phyloP scores from a whole-genome alignment of 495 filamentous ascomycete species.

The Penicillium pancosmium region DNA sequence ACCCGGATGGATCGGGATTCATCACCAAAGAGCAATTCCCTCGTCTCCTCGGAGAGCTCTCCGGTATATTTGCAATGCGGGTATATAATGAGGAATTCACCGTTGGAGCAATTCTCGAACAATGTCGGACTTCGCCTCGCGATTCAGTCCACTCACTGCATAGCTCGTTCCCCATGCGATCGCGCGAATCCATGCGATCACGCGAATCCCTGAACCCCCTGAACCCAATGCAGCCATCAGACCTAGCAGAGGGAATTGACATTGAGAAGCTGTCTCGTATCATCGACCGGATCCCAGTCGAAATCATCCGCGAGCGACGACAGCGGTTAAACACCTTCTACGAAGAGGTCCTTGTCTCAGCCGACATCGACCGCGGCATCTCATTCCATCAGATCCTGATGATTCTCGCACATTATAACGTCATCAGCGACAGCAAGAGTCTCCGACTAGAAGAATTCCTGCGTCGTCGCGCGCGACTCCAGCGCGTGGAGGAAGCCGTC shows the following conservation, averaged over 20 bases:
- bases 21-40: constrained; percentile 93
- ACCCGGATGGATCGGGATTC: constrained; percentile 87
- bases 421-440: constrained; percentile 97
- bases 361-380: constrained; percentile 83
- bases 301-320: constrained; percentile 70
- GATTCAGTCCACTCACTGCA: constrained; percentile 34
- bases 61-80: constrained; percentile 95
- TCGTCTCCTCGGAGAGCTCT: constrained; percentile 83
- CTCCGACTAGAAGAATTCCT: constrained; percentile 92
- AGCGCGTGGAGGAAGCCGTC: constrained; percentile 96
- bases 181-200: constrained; percentile 28
- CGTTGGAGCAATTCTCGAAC: constrained; percentile 78
- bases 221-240: constrained; percentile 32
- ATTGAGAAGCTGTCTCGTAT: constrained; percentile 73
- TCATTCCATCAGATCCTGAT: constrained; percentile 93
- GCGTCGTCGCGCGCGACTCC: constrained; percentile 83
- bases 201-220: constrained; percentile 24
- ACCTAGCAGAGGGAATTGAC: constrained; percentile 70
- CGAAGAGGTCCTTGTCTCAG: constrained; percentile 93
- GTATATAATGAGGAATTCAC: constrained; percentile 91
- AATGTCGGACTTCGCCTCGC: constrained; percentile 63
- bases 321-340: constrained; percentile 88
- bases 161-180: constrained; percentile 22
- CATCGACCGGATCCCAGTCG: constrained; percentile 74
- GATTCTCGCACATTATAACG: constrained; percentile 97